These are phyloP conservation scores for Yamadazyma sp. DNA, from an alignment of 1,139 yeast genomes.

Conservation along the genomic window DNA sequence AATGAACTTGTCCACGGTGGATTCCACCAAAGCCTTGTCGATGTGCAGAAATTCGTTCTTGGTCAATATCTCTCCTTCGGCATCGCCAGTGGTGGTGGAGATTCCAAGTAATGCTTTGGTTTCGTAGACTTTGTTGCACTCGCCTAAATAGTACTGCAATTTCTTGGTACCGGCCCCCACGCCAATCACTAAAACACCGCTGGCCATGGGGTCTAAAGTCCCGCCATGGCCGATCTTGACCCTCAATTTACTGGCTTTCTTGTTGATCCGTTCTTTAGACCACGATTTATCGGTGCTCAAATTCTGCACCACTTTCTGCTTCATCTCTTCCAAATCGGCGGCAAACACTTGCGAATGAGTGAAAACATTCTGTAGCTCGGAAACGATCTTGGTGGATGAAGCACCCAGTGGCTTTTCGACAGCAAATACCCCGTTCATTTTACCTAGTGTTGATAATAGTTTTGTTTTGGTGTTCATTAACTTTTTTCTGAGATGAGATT, in stretches of 20 bases:
- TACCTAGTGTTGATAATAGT: neutral
- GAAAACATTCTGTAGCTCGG: slow-evolving; percentile 62
- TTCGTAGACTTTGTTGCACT: slow-evolving; percentile 75
- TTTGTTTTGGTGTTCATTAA: neutral
- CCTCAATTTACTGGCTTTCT: slow-evolving; percentile 52
- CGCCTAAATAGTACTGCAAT: slow-evolving; percentile 67
- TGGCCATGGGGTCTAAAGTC: slow-evolving; percentile 91
- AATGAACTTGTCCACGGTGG: slow-evolving; percentile 59
- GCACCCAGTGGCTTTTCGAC: slow-evolving; percentile 85
- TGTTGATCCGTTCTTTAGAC: slow-evolving; percentile 44
- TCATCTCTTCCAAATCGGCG: slow-evolving; percentile 48
- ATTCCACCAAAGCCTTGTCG: slow-evolving; percentile 50
- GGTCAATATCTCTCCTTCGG: slow-evolving; percentile 78
- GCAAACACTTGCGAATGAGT: slow-evolving; percentile 61
- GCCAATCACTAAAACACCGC: slow-evolving; percentile 90
- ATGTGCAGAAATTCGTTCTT: slow-evolving; percentile 35
- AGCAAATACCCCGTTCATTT: slow-evolving; percentile 93
- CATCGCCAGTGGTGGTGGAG: slow-evolving; percentile 91
- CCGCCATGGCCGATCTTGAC: slow-evolving; percentile 98
- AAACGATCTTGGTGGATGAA: slow-evolving; percentile 74
- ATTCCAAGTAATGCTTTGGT: slow-evolving; percentile 86
- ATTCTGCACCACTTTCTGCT: slow-evolving; percentile 29
- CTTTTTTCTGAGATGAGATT: slow-evolving; percentile 1
- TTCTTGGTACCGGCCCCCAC: slow-evolving; percentile 87
- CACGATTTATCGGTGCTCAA: slow-evolving; percentile 48